Base-by-base conservation (phyloP, 2,329 filamentous ascomycete species). In the Rutstroemia sydowiana region DNA sequence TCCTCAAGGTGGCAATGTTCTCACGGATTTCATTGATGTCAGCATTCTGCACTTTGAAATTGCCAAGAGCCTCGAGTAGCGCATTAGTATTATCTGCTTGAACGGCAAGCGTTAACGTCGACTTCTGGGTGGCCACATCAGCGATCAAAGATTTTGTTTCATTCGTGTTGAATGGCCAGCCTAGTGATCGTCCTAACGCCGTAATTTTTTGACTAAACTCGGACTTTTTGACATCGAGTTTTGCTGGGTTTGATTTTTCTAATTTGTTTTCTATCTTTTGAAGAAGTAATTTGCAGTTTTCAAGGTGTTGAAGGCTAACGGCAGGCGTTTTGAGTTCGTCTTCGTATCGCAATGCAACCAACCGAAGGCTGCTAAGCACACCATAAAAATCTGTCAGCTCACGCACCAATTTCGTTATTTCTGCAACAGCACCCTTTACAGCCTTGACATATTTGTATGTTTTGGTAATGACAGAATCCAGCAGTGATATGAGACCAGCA, bases 371-470 rank as follows among this genome's bases (percentile, higher is more conserved):
- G 8, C 23, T 26, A 26, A 26, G 23, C 4, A 26, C 23, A 26
- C 23, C 23, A 26, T 26, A 26, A 8, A 26, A 26, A 26, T 26
- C 23, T 8, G 23, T 26, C 23, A 45, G 21, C 7, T 53, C 51
- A 4, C 44, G 20, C 9, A 57, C 9, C 10, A 53, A 44, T 11
- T 41, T 48, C 18, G 48, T 48, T 8, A 55, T 13, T 39, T 48
- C 40, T 11, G 45, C 31, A 6, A 26, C 10, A 6, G 43, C 45
- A 30, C 42, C 43, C 18, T 16, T 46, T 4, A 36, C 50, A 31
- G 42, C 18, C 21, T 42, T 53, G 13, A 56, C 28, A 14, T 47
- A 56, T 23, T 45, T 45, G 34, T 48, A 52, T 11, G 44, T 42
- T 8, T 42, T 51, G 2, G 9, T 21, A 16, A 20, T 41, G 14